Evolutionary conservation across 2,329 filamentous ascomycete genomes (phyloP).

Genomic region (Fusarium sp.): DNA sequence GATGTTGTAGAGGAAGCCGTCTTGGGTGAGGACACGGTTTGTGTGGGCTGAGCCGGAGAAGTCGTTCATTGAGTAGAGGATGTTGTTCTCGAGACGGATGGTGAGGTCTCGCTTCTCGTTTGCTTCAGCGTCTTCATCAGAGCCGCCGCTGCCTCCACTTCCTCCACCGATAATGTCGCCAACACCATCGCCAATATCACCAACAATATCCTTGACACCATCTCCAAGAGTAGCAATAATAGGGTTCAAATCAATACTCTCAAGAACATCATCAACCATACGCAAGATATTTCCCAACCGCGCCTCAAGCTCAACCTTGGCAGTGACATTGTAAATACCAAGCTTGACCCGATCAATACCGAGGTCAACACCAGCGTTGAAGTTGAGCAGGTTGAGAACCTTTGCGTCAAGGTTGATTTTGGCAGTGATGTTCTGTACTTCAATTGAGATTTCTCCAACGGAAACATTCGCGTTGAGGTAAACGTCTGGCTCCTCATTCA

Average conservation of each 20-base stretch:
- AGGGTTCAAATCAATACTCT: slow-evolving; percentile 24
- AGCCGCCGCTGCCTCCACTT: not conserved
- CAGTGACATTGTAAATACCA: slow-evolving; percentile 28
- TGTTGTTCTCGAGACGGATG: slow-evolving; percentile 21
- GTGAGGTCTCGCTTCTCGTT: slow-evolving; percentile 23
- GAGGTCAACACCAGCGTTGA: slow-evolving; percentile 28
- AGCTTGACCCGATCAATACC: slow-evolving; percentile 28
- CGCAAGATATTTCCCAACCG: slow-evolving; percentile 21
- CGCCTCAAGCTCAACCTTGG: slow-evolving; percentile 27
- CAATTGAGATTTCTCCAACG: slow-evolving; percentile 22
- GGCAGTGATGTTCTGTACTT: slow-evolving; percentile 24
- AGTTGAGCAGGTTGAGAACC: slow-evolving; percentile 28
- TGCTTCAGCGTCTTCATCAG: not conserved
- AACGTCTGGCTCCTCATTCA: slow-evolving; percentile 23
- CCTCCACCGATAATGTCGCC: not conserved
- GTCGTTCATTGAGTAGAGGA: slow-evolving; percentile 29
- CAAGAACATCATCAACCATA: slow-evolving; percentile 30
- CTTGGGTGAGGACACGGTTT: slow-evolving; percentile 26
- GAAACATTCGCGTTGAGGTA: slow-evolving; percentile 27
- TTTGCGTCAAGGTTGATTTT: slow-evolving; percentile 30
- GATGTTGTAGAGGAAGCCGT: slow-evolving; percentile 24
- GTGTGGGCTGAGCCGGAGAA: slow-evolving; percentile 26
- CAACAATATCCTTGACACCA: slow-evolving; percentile 7
- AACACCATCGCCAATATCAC: slow-evolving; percentile 13
- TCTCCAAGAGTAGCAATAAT: slow-evolving; percentile 22